phyloP scores from a whole-genome alignment of 2,329 filamentous ascomycete species.

The Aspergillus pseudoterreus region DNA sequence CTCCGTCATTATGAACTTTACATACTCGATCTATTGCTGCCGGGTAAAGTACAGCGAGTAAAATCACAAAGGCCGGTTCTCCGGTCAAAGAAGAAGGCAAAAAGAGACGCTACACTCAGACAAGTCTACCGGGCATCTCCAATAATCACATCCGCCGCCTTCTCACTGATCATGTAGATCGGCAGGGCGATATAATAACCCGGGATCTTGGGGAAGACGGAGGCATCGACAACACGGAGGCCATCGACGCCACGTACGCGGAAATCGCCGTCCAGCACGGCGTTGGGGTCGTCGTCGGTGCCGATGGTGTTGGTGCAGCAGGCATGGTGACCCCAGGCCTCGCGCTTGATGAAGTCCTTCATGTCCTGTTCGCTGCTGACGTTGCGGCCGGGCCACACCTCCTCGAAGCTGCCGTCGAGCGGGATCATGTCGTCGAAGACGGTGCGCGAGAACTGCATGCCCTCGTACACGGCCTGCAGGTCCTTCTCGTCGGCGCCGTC shows the following conservation, averaged over 20 bases:
- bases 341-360: constrained; percentile 47
- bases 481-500: constrained; percentile 48
- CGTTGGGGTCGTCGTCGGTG: constrained; percentile 48
- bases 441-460: constrained; percentile 50
- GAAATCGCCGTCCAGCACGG: constrained; percentile 55
- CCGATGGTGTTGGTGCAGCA: constrained; percentile 55
- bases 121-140: constrained; percentile 3
- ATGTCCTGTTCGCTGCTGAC: constrained; percentile 43
- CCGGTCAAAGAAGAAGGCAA: background rate
- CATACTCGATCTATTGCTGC: no score
- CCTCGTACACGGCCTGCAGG: constrained; percentile 53
- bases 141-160: constrained; percentile 57
- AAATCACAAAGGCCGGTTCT: background rate
- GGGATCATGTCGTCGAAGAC: constrained; percentile 42
- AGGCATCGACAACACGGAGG: constrained; percentile 60
- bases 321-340: constrained; percentile 56
- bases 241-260: constrained; percentile 53
- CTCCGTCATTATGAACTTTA: no score
- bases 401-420: constrained; percentile 43
- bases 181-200: constrained; percentile 53
- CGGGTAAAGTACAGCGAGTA: background rate
- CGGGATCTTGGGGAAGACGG: constrained; percentile 54
- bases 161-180: constrained; percentile 58
- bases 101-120: background rate
- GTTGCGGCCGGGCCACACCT: constrained; percentile 42